Conservation (phyloP, 495 filamentous ascomycete genomes). For the Penicillium coprophilum region DNA sequence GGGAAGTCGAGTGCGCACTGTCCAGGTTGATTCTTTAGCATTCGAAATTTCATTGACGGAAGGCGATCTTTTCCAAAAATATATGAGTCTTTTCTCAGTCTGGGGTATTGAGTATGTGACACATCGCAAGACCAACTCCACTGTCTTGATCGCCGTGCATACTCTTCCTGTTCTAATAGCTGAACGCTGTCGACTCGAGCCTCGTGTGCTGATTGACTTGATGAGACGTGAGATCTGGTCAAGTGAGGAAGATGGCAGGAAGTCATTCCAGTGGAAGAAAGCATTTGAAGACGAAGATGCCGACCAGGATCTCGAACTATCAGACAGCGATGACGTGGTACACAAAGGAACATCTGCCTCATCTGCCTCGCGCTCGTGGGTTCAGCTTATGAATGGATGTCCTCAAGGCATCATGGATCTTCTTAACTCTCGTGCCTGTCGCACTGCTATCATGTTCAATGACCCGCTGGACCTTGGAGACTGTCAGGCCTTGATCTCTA, state of each 20-base stretch:
- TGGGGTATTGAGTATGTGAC: constrained; percentile 73
- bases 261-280: constrained; percentile 8
- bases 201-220: constrained; percentile 64
- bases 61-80: constrained; percentile 50
- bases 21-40: constrained; percentile 51
- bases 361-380: constrained; percentile 45
- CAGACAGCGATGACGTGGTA: background rate
- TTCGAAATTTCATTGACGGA: constrained; percentile 65
- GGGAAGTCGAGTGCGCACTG: constrained; percentile 23
- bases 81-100: constrained; percentile 54
- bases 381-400: constrained; percentile 60
- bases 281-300: background rate
- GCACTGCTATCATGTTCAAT: constrained; percentile 97
- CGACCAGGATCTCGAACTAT: background rate
- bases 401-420: constrained; percentile 80
- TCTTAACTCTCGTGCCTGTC: constrained; percentile 85
- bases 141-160: constrained; percentile 46
- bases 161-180: constrained; percentile 68
- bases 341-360: background rate
- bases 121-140: constrained; percentile 11
- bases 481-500: constrained; percentile 61
- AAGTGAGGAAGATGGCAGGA: constrained; percentile 34
- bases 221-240: constrained; percentile 75
- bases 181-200: constrained; percentile 72
- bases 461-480: constrained; percentile 66